Evolutionary conservation across 2,329 filamentous ascomycete genomes (phyloP).

Genomic region (Ascochyta pisi): DNA sequence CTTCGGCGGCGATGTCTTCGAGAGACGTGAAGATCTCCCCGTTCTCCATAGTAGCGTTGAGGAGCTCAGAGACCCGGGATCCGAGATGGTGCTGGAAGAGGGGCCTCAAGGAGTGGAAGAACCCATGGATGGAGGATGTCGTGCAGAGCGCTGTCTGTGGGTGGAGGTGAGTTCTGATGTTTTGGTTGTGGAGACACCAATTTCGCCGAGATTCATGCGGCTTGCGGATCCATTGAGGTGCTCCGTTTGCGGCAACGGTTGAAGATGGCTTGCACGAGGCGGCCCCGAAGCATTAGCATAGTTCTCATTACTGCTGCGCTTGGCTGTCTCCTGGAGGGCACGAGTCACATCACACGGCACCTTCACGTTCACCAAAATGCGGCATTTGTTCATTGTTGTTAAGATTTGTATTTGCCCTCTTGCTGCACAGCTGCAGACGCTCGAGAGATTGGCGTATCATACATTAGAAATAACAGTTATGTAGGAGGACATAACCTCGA

Average conservation of each 20-base stretch:
- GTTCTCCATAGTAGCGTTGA: slow-evolving; percentile 43
- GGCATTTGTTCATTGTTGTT: slow-evolving; percentile 12
- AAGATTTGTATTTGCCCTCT: slow-evolving; percentile 47
- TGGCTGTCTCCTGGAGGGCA: not conserved
- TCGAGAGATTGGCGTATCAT: slow-evolving; percentile 45
- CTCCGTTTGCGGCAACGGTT: slow-evolving; percentile 15
- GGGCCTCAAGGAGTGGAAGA: slow-evolving; percentile 29
- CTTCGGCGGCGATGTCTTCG: slow-evolving; percentile 47
- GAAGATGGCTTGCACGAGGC: slow-evolving; percentile 9
- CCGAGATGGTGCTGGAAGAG: slow-evolving; percentile 8
- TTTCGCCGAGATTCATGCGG: slow-evolving; percentile 30
- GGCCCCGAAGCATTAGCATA: slow-evolving; percentile 3
- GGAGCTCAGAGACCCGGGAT: not conserved
- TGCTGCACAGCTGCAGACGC: slow-evolving; percentile 40
- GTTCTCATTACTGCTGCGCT: not conserved
- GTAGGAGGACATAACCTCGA: slow-evolving; percentile 49
- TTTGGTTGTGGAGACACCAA: slow-evolving; percentile 12
- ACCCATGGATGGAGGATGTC: slow-evolving; percentile 23
- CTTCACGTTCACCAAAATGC: not conserved
- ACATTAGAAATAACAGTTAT: slow-evolving; percentile 54
- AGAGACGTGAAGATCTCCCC: slow-evolving; percentile 47
- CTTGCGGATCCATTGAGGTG: slow-evolving; percentile 24
- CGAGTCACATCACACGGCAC: not conserved
- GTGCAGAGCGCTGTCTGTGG: slow-evolving; percentile 5
- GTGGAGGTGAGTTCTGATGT: slow-evolving; percentile 11